A percentile compares a stretch with the other conserved stretches of the same genome.
Conservation (phyloP, 2,329 filamentous ascomycete genomes). For the Penicillium sp. region DNA sequence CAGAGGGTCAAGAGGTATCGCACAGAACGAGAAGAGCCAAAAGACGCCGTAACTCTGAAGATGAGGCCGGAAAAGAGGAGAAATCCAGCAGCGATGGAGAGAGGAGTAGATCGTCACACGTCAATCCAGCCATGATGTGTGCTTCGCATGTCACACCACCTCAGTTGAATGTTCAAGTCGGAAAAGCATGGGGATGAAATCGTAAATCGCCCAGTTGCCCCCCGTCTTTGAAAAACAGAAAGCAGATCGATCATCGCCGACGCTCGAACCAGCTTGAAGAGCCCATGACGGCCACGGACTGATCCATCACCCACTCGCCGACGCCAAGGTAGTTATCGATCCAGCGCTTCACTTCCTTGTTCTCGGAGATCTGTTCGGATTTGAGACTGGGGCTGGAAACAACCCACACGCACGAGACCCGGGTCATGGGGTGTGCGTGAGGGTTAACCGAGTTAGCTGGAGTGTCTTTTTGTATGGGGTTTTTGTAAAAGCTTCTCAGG, state of each 20-base stretch:
- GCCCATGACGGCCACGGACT: constrained; percentile 89
- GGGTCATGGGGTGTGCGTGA: constrained; percentile 34
- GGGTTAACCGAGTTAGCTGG: constrained; percentile 38
- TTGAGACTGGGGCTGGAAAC: constrained; percentile 72
- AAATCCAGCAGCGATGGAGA: constrained; percentile 18
- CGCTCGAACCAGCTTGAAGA: constrained; percentile 91
- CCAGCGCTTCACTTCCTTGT: constrained; percentile 83
- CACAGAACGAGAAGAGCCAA: constrained; percentile 24
- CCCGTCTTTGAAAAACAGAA: neutral
- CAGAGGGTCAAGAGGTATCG: constrained; percentile 27
- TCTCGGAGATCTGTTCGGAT: constrained; percentile 82
- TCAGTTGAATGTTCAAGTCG: constrained; percentile 9
- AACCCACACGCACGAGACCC: constrained; percentile 42
- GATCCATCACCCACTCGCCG: constrained; percentile 98
- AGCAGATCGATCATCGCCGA: constrained; percentile 67
- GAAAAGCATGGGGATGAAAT: constrained; percentile 3
- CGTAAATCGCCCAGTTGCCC: neutral
- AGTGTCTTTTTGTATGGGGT: neutral
- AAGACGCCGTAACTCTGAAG: constrained; percentile 29
- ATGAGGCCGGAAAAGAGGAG: constrained; percentile 21
- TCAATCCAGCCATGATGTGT: constrained; percentile 24
- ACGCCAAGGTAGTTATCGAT: constrained; percentile 92
- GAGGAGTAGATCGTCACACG: constrained; percentile 29
- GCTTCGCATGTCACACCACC: neutral
- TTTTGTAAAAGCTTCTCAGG: neutral